A percentile compares a stretch with the other conserved stretches of the same genome.
phyloP scores from a whole-genome alignment of 108 stramenopile genomes.

The Aurantiochytrium sp. region DNA sequence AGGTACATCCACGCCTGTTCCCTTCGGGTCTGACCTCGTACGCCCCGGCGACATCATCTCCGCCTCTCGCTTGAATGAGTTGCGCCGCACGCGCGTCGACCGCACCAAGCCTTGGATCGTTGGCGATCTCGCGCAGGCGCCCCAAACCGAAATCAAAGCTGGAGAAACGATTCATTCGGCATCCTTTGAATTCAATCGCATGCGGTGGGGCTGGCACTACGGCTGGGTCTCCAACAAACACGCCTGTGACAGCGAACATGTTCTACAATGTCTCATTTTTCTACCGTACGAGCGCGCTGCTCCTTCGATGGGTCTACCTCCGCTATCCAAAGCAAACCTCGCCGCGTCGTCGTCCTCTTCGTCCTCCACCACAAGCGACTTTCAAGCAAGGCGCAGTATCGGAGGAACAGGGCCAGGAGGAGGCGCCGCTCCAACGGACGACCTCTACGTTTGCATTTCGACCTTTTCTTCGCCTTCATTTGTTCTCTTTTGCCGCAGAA shows the following conservation, averaged over 20 bases:
- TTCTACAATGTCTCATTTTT: neutral
- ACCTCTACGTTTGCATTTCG: neutral
- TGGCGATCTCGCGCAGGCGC: neutral
- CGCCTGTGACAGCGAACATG: neutral
- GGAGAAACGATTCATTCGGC: neutral
- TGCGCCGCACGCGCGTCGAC: neutral
- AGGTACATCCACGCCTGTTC: neutral
- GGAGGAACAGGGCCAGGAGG: no score
- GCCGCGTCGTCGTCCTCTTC: no score
- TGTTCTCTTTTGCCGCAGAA: neutral
- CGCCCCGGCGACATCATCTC: neutral
- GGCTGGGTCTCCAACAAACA: neutral
- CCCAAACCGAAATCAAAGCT: neutral
- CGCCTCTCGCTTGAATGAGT: neutral
- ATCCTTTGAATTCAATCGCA: neutral
- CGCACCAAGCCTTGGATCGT: neutral
- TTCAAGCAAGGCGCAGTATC: no score
- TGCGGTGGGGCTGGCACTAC: constrained; percentile 15
- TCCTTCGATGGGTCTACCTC: neutral
- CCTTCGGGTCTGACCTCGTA: neutral
- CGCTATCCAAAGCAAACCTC: neutral
- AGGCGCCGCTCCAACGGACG: no score
- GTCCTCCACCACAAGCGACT: no score
- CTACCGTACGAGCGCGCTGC: neutral
- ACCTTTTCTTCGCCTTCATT: neutral